Evolutionary conservation across 148 eudicot species (phyloP).

Genomic region (Arbutus unedo): DNA sequence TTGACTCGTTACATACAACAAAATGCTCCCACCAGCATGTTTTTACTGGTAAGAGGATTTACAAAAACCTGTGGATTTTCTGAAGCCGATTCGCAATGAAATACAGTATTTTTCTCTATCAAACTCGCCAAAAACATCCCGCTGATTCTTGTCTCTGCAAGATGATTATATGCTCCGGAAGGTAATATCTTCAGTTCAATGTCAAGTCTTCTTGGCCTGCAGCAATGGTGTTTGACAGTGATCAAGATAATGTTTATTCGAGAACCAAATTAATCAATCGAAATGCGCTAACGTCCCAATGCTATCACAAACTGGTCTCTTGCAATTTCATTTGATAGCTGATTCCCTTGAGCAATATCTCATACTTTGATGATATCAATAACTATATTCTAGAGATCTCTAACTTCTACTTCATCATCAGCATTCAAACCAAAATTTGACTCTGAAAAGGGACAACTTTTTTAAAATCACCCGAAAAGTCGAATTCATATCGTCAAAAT

Average conservation of each 20-base stretch:
- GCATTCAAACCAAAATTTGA: no score
- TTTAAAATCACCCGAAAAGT: no score
- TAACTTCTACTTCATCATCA: no score
- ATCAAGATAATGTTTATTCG: background rate
- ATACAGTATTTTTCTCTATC: background rate
- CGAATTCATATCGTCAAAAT: no score
- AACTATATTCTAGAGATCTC: background rate
- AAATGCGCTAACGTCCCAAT: background rate
- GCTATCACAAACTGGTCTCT: background rate
- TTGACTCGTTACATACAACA: background rate
- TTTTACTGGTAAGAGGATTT: background rate
- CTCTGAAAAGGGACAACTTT: no score
- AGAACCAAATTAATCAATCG: background rate
- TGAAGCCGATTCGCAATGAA: background rate
- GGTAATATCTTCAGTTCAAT: background rate
- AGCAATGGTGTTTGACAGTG: background rate
- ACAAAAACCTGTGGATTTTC: background rate
- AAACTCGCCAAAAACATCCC: background rate
- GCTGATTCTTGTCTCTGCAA: background rate
- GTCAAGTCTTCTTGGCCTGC: conserved; percentile 21
- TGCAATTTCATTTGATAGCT: background rate
- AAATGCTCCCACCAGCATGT: conserved; percentile 7
- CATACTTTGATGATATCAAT: background rate
- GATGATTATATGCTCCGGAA: background rate
- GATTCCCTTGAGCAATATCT: background rate